Evolutionary conservation across 75 land plant species (phyloP), one percentile per base, ranked within the genome.

Genomic region (Larix kaempferi): DNA sequence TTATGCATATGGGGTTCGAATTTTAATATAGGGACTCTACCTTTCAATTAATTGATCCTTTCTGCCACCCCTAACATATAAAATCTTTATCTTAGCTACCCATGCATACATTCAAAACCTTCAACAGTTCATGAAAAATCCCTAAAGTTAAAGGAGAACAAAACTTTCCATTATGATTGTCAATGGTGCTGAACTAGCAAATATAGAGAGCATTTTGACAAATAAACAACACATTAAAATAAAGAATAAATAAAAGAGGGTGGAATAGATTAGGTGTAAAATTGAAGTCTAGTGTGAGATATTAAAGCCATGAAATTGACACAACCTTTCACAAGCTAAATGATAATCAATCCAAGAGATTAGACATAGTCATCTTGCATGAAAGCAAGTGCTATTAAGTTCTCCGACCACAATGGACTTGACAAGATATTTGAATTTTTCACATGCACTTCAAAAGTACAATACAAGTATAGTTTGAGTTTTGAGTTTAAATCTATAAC

Each of bases 1-100:
- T 96, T 66, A 56, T 85, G 80, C 7, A 93, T 87, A 49, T 88
- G 83, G 3, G 94, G 90, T 80, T 95, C 98, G 59, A 85, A 85
- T 27, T 83, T 74, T 63, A 90, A 66, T 2, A 91, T 85, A 73
- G 88, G 79, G 6, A 93, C 88, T 74, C 98, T 69, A 5, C 98
- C 98, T 61, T 87, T 88, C 78, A 86, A 87, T 29, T 71, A 78
- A 69, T 78, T 89, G 62, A 95, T 95, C 56, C 98, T 63, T 60
- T 91, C 94, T 37, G 92, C 96, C 76, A 93, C 98, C 27, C 71
- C 98, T 95, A 86, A 76, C 61, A 59, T 59, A 4, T 59, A 59
- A 59, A 57, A 57, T 0, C 0, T 57, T 59, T n/a, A 16, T 19
- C 61, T 67, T 2, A 67, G 72, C 0, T 21, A 17, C 39, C 23